Evolutionary conservation across 345 rosid species (phyloP), one percentile per base, ranked within the genome.

Genomic region (Cardamine resedifolia): DNA sequence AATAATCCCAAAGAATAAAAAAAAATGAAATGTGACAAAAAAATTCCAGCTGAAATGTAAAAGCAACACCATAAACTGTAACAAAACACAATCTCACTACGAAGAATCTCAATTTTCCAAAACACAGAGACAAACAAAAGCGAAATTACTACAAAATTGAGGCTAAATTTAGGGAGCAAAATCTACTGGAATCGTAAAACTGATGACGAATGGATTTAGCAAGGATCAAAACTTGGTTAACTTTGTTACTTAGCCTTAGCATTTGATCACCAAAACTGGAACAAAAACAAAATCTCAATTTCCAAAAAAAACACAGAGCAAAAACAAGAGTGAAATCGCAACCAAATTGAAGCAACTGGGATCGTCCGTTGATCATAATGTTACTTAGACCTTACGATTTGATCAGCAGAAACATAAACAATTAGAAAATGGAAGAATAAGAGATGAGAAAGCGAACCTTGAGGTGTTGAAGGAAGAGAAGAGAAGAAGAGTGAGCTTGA

Each of bases 391-490:
- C 49, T 16, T 16, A 16, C 3, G 21, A 16, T 44, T 44, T 44
- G 21, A 44, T 44, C 20, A 16, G 49, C 9, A 44, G 20, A 44
- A 44, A 44, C 48, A 43, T 43, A 43, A 44, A 0, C 48, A 43
- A 43, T n/a, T 26, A 4, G 5, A 41, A 34, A 34, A 34, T 12
- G 16, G 45, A 41, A 15, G 19, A 43, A n/a, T 6, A 6, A 1
- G 20, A 44, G 48, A 44, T n/a, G 9, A 45, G 51, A 33, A 62
- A 39, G 19, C 45, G 19, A 31, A 90, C 99, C 92, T 92, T 95
- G 73, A 95, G 99, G 78, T 88, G 96, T 73, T 91, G 98, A 71
- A 95, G 93, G 79, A 91, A 92, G 75, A 86, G 82, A 45, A 87
- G 88, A 49, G 97, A 84, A 39, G 94, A 86, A 70, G 97, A 78